A percentile compares a stretch with the other conserved stretches of the same genome.
phyloP scores from a whole-genome alignment of 2,329 filamentous ascomycete species.

The Fusarium caatingaense region DNA sequence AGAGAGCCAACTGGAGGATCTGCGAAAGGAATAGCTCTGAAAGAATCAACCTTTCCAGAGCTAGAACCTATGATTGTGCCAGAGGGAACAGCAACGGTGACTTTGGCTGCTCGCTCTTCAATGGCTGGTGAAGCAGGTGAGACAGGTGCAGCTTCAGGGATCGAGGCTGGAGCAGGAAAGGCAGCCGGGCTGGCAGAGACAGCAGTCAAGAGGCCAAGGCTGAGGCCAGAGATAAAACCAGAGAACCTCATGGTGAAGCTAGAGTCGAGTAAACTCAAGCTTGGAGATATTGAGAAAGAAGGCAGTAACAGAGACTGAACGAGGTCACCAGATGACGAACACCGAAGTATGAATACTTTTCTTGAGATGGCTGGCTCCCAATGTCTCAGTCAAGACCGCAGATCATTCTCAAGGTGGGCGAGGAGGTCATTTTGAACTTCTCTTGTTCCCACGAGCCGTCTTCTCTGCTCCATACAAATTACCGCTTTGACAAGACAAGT shows the following conservation, averaged over 20 bases:
- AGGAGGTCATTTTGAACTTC: constrained; percentile 39
- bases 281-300: not conserved
- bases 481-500: not conserved
- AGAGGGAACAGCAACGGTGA: constrained; percentile 65
- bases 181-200: constrained; percentile 38
- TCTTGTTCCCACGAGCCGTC: not conserved
- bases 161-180: constrained; percentile 22
- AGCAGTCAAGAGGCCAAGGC: constrained; percentile 27
- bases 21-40: constrained; percentile 81
- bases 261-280: not conserved
- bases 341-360: not conserved
- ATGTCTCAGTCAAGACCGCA: constrained; percentile 18
- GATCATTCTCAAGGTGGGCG: constrained; percentile 21
- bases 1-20: constrained; percentile 73
- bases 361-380: constrained; percentile 16
- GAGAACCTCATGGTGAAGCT: constrained; percentile 35
- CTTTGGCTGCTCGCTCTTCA: constrained; percentile 58
- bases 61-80: constrained; percentile 66
- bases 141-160: not conserved
- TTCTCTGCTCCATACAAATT: not conserved
- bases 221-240: constrained; percentile 24
- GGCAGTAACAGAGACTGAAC: constrained; percentile 5
- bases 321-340: not conserved
- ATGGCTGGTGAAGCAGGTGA: constrained; percentile 44
- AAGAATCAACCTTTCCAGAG: constrained; percentile 69